phyloP scores from a whole-genome alignment of 1,284 basidiomycete genomes.

The Irpex sp. region DNA sequence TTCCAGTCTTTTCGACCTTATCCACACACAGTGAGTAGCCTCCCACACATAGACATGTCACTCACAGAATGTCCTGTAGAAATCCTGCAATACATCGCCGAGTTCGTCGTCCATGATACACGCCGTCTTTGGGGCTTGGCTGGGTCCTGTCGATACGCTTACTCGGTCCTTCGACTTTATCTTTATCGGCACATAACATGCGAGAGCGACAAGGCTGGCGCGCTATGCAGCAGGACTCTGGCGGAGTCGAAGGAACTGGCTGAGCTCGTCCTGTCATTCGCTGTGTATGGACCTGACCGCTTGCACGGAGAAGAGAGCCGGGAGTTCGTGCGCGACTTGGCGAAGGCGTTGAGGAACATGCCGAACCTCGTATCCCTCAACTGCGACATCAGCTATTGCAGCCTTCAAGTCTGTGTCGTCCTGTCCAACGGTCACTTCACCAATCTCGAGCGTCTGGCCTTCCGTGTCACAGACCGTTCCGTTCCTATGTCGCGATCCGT shows the following conservation, averaged over 20 bases:
- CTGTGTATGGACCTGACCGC: neutral
- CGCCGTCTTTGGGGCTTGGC: neutral
- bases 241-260: neutral
- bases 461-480: neutral
- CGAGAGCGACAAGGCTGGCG: neutral
- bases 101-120: neutral
- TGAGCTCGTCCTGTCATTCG: neutral
- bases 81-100: neutral
- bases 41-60: neutral
- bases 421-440: neutral
- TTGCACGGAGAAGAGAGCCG: neutral
- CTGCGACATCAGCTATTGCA: neutral
- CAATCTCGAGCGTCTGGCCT: neutral
- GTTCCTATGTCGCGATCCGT: neutral
- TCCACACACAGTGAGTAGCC: neutral
- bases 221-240: neutral
- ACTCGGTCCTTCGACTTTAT: neutral
- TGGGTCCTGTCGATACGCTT: neutral
- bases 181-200: neutral
- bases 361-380: neutral
- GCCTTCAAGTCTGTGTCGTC: neutral
- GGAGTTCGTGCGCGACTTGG: neutral
- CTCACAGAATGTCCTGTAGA: neutral
- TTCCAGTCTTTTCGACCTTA: too few species aligned
- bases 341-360: neutral